These are phyloP conservation scores for Scheffersomyces parashehatae DNA, from an alignment of 1,139 yeast species.

Conservation along the genomic window DNA sequence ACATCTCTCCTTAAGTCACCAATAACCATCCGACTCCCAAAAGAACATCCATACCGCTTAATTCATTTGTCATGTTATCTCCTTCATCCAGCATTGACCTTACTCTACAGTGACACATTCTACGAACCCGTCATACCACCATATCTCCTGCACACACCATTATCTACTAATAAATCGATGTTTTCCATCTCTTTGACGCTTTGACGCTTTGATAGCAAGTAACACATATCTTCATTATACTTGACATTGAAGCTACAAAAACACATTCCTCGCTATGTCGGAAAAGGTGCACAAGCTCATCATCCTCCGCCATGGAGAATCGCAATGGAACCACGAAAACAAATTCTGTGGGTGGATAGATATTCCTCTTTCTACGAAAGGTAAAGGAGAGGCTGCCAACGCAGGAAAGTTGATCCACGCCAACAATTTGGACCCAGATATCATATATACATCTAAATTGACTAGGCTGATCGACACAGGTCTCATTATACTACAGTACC, in stretches of 20 bases:
- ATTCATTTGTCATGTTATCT: too few species aligned
- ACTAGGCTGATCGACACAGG: slow-evolving; percentile 69
- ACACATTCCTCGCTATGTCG: background rate
- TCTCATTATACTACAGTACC: slow-evolving; percentile 52
- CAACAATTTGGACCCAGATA: slow-evolving; percentile 45
- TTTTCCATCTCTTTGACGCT: too few species aligned
- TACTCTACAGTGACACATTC: too few species aligned
- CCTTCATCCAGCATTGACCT: too few species aligned
- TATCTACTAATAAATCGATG: too few species aligned
- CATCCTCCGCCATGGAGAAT: slow-evolving; percentile 73
- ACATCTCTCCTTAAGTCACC: too few species aligned
- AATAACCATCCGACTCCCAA: too few species aligned
- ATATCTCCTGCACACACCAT: background rate
- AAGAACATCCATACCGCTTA: too few species aligned
- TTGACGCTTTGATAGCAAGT: too few species aligned
- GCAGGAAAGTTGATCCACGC: slow-evolving; percentile 56
- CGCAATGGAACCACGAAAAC: slow-evolving; percentile 69
- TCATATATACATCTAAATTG: slow-evolving; percentile 65
- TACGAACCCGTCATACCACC: too few species aligned
- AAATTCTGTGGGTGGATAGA: slow-evolving; percentile 87
- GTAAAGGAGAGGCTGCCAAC: slow-evolving; percentile 59
- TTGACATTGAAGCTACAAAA: too few species aligned
- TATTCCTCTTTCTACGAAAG: slow-evolving; percentile 60
- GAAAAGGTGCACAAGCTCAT: slow-evolving; percentile 37
- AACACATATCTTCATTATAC: too few species aligned